A percentile compares a stretch with the other conserved stretches of the same genome.
Evolutionary conservation across 768 basidiomycete genomes (phyloP).

Genomic region (Peribolospora baueri): DNA sequence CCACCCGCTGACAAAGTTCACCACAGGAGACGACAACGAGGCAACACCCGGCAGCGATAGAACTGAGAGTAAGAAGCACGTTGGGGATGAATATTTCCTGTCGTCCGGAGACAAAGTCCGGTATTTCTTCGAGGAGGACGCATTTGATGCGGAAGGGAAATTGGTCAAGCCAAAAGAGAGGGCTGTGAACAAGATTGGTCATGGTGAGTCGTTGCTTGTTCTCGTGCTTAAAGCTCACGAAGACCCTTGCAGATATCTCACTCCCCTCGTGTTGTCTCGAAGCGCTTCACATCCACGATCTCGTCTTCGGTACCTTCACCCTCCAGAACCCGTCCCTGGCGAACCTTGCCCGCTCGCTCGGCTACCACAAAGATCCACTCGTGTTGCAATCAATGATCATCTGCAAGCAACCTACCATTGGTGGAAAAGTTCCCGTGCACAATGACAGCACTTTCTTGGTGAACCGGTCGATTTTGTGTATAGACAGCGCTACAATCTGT

Average conservation of each 20-base stretch:
- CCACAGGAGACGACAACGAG: too few species aligned
- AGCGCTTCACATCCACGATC: constrained; percentile 64
- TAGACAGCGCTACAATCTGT: not conserved
- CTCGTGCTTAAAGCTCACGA: not conserved
- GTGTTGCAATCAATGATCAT: constrained; percentile 69
- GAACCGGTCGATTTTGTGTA: not conserved
- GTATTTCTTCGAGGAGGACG: constrained; percentile 80
- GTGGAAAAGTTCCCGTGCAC: constrained; percentile 80
- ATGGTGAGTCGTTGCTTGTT: too few species aligned
- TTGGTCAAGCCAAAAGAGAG: constrained; percentile 32
- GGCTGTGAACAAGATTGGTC: constrained; percentile 81
- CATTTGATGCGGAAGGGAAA: constrained; percentile 42
- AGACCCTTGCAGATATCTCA: not conserved
- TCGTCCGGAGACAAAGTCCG: constrained; percentile 72
- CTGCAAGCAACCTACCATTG: constrained; percentile 77
- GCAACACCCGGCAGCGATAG: too few species aligned
- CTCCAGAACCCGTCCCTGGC: constrained; percentile 51
- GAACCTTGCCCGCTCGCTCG: constrained; percentile 46
- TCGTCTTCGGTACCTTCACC: constrained; percentile 51
- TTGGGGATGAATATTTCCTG: constrained; percentile 85
- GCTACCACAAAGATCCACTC: constrained; percentile 62
- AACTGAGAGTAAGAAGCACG: constrained; percentile 21
- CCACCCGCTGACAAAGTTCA: too few species aligned
- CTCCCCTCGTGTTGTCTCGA: constrained; percentile 5
- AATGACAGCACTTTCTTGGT: constrained; percentile 43